A percentile compares a stretch with the other conserved stretches of the same genome.
Evolutionary conservation across 2,329 filamentous ascomycete species (phyloP).

Genomic region (Sphaceloma murrayae): DNA sequence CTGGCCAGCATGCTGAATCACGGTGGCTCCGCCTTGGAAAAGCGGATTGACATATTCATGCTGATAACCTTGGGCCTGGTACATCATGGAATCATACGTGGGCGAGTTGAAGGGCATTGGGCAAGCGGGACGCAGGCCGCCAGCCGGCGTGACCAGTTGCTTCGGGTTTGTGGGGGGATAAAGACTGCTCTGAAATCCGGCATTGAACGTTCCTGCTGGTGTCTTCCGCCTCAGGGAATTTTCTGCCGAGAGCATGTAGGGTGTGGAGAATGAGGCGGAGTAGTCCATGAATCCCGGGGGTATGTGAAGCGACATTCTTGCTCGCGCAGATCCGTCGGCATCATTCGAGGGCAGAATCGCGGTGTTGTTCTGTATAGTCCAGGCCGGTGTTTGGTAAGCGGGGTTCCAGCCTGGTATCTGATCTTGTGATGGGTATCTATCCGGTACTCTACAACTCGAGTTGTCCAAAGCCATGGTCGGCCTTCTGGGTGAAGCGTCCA

Average conservation of each 20-base stretch:
- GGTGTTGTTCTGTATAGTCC: neutral
- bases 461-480: neutral
- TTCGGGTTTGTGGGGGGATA: constrained; percentile 46
- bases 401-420: neutral
- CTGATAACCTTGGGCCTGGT: constrained; percentile 40
- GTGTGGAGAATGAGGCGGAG: neutral
- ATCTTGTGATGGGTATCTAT: neutral
- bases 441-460: neutral
- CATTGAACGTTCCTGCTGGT: constrained; percentile 83
- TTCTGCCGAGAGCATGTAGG: constrained; percentile 43
- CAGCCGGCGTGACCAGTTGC: constrained; percentile 62
- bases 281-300: neutral
- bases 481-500: neutral
- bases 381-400: neutral
- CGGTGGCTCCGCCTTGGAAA: constrained; percentile 47
- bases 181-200: constrained; percentile 73
- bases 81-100: constrained; percentile 52
- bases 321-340: neutral
- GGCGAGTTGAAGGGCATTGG: constrained; percentile 29
- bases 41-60: constrained; percentile 19
- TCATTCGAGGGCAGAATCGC: neutral
- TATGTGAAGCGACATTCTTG: constrained; percentile 7
- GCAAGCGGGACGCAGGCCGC: constrained; percentile 2
- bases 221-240: constrained; percentile 85
- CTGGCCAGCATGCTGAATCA: constrained; percentile 50